Evolutionary conservation across 352 stramenopile genomes (phyloP).

Genomic region (Phytophthora constricta): DNA sequence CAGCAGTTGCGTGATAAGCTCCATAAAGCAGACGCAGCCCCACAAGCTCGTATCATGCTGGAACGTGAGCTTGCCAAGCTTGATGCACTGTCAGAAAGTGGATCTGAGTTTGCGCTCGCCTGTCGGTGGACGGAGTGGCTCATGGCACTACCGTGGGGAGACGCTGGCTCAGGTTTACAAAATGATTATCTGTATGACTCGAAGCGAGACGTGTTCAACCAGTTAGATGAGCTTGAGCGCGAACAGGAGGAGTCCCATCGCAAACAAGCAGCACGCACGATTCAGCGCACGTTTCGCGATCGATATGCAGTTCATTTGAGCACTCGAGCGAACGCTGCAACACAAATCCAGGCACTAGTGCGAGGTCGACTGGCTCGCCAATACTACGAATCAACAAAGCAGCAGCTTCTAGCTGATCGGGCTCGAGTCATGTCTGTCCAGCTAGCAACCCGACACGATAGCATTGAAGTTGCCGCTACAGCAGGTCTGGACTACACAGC

Average conservation of each 20-base stretch:
- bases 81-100: conserved; percentile 29
- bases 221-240: conserved; percentile 48
- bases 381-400: conserved; percentile 1
- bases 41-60: conserved; percentile 40
- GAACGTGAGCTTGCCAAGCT: conserved; percentile 61
- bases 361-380: conserved; percentile 16
- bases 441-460: conserved; percentile 9
- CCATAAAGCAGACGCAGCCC: conserved; percentile 18
- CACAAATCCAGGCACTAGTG: conserved; percentile 44
- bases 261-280: conserved; percentile 36
- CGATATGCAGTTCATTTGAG: conserved; percentile 41
- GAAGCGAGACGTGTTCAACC: conserved; percentile 46
- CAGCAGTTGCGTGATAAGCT: conserved; percentile 35
- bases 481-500: conserved; percentile 20
- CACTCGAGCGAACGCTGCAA: conserved; percentile 28
- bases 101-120: conserved; percentile 38
- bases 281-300: conserved; percentile 55
- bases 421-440: not conserved
- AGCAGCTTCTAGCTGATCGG: conserved; percentile 8
- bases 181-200: conserved; percentile 26
- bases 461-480: not conserved
- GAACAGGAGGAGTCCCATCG: not conserved
- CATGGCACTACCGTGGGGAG: conserved; percentile 56
- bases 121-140: conserved; percentile 73
- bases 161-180: conserved; percentile 30